A percentile compares a stretch with the other conserved stretches of the same genome.
Conservation (phyloP, 176 grass and related monocot genomes). For the Musa acuminata region DNA sequence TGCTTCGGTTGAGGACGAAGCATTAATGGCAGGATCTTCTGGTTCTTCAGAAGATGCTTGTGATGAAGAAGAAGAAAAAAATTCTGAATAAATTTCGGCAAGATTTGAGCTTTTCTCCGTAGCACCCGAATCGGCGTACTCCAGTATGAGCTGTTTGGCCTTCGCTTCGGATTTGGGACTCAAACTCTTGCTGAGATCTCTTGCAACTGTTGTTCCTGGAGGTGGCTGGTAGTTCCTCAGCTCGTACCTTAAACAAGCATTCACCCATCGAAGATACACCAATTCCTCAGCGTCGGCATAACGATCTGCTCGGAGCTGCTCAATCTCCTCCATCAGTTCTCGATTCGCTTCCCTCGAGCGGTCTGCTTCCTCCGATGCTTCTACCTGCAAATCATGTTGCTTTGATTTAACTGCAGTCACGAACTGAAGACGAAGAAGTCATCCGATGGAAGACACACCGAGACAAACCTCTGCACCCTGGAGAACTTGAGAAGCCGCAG, state of each 20-base stretch:
- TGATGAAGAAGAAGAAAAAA: constrained; percentile 11
- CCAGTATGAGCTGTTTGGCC: constrained; percentile 68
- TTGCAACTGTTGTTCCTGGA: constrained; percentile 18
- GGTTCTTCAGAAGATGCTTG: constrained; percentile 22
- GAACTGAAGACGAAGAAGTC: background rate
- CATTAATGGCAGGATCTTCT: background rate
- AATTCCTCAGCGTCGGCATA: constrained; percentile 60
- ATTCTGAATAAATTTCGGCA: constrained; percentile 5
- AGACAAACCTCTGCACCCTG: constrained; percentile 46
- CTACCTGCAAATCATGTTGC: constrained; percentile 23
- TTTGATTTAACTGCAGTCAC: background rate
- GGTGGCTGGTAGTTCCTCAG: constrained; percentile 32
- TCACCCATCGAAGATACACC: constrained; percentile 88
- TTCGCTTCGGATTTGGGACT: constrained; percentile 58
- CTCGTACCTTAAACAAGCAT: constrained; percentile 78
- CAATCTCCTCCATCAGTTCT: constrained; percentile 47
- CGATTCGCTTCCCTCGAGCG: constrained; percentile 44
- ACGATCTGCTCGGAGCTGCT: constrained; percentile 51
- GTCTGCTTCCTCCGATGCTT: constrained; percentile 28
- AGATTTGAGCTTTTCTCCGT: constrained; percentile 25
- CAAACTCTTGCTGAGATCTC: constrained; percentile 65
- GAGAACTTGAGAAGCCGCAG: constrained; percentile 32
- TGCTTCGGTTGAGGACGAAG: constrained; percentile 20
- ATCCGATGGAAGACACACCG: background rate
- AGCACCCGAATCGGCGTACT: constrained; percentile 36